phyloP scores from a whole-genome alignment of 75 land plant species.

The Picea glauca region DNA sequence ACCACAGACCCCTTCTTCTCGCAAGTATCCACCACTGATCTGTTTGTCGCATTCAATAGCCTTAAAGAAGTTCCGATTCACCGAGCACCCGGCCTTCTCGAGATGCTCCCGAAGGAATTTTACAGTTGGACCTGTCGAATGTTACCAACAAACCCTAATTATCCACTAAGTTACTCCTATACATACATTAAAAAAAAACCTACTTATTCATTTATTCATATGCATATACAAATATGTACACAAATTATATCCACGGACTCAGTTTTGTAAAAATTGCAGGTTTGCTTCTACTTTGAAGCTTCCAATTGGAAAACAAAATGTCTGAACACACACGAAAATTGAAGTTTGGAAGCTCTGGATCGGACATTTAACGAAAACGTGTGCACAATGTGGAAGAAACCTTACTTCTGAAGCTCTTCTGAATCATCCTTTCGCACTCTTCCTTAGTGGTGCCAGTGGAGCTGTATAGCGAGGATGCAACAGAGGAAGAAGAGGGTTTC shows the following conservation, averaged over 20 bases:
- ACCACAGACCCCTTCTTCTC: constrained; percentile 38
- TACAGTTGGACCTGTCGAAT: constrained; percentile 64
- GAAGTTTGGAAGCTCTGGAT: constrained; percentile 3
- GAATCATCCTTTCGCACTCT: constrained; percentile 65
- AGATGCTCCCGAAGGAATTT: constrained; percentile 74
- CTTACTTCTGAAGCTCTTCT: constrained; percentile 54
- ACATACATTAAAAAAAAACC: neutral
- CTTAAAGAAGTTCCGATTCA: constrained; percentile 59
- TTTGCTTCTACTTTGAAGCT: neutral
- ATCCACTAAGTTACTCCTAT: neutral
- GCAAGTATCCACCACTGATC: constrained; percentile 61
- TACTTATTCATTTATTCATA: neutral
- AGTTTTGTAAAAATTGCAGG: neutral
- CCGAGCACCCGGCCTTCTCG: constrained; percentile 73
- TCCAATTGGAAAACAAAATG: neutral
- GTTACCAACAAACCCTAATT: neutral
- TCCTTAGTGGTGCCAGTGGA: constrained; percentile 39
- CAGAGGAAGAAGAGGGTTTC: neutral
- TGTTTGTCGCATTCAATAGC: constrained; percentile 52
- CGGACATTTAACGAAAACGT: neutral
- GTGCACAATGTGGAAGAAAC: neutral
- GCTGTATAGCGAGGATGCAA: neutral
- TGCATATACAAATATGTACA: neutral
- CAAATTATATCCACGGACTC: neutral
- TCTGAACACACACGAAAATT: constrained; percentile 2